Evolutionary conservation across 495 filamentous ascomycete genomes (phyloP).

Genomic region (Corynascus novoguineensis): DNA sequence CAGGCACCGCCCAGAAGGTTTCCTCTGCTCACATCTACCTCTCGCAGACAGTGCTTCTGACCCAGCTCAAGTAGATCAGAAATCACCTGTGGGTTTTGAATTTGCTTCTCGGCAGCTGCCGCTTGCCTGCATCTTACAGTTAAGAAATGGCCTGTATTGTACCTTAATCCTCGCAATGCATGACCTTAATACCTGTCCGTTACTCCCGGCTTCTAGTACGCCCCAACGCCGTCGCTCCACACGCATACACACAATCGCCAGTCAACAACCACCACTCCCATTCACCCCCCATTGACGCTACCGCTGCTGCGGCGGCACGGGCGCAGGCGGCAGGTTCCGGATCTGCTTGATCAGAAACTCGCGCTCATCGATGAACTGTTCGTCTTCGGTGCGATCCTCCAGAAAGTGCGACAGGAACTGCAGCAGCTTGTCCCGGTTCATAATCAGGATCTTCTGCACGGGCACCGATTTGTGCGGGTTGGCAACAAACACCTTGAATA

Average conservation of each 20-base stretch:
- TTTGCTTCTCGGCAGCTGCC: no score
- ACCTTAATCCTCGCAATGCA: slow-evolving; percentile 6
- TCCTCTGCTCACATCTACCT: no score
- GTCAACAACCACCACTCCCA: neutral
- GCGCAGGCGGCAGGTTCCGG: slow-evolving; percentile 64
- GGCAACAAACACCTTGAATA: slow-evolving; percentile 99
- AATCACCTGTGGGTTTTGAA: no score
- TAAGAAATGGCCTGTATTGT: neutral
- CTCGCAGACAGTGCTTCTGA: no score
- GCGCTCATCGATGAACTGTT: slow-evolving; percentile 97
- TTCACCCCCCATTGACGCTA: neutral
- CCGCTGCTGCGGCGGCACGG: slow-evolving; percentile 48
- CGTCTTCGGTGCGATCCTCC: slow-evolving; percentile 93
- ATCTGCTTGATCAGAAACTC: slow-evolving; percentile 96
- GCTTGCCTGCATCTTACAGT: no score
- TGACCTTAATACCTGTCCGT: neutral
- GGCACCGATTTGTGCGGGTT: slow-evolving; percentile 94
- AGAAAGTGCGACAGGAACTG: slow-evolving; percentile 86
- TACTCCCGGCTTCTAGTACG: neutral
- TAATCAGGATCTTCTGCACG: slow-evolving; percentile 90
- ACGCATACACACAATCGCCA: no score
- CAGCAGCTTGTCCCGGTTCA: slow-evolving; percentile 86
- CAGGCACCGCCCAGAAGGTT: no score
- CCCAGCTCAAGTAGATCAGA: no score
- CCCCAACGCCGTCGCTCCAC: neutral